phyloP scores from a whole-genome alignment of 345 rosid species.

The Salix exigua region DNA sequence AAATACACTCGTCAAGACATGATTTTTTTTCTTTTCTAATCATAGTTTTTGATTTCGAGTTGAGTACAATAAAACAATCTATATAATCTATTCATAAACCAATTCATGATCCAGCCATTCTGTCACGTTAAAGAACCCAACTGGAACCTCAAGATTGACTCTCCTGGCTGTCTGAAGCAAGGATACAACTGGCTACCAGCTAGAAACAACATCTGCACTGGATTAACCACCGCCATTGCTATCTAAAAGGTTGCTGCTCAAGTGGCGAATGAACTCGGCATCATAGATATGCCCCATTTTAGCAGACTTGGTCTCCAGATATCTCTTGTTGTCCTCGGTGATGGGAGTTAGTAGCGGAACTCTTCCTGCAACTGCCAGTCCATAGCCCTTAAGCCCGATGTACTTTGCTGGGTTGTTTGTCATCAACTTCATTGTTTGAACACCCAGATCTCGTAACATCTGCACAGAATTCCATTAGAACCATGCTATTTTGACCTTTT shows the following conservation, averaged over 20 bases:
- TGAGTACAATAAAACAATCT: conserved; percentile 7
- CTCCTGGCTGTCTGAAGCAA: not conserved
- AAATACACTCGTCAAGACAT: not conserved
- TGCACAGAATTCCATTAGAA: conserved; percentile 18
- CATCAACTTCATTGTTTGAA: conserved; percentile 84
- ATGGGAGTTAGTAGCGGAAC: conserved; percentile 67
- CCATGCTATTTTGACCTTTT: no score
- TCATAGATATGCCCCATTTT: conserved; percentile 83
- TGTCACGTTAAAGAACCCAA: not conserved
- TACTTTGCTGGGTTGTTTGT: conserved; percentile 87
- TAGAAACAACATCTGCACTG: conserved; percentile 15
- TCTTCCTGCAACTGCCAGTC: conserved; percentile 58
- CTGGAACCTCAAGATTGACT: not conserved
- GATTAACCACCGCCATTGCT: conserved; percentile 14
- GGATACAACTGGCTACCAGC: conserved; percentile 4
- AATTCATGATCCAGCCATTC: not conserved
- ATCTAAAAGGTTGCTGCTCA: conserved; percentile 16
- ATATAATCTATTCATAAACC: not conserved
- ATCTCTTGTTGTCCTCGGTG: conserved; percentile 68
- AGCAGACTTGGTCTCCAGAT: conserved; percentile 62
- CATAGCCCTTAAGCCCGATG: conserved; percentile 75
- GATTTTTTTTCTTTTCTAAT: not conserved
- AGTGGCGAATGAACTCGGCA: conserved; percentile 31
- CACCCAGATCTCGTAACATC: conserved; percentile 75
- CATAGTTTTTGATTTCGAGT: not conserved